A percentile compares a stretch with the other conserved stretches of the same genome.
phyloP scores from a whole-genome alignment of 2,329 filamentous ascomycete species.

The Neopestalotiopsis sp. region DNA sequence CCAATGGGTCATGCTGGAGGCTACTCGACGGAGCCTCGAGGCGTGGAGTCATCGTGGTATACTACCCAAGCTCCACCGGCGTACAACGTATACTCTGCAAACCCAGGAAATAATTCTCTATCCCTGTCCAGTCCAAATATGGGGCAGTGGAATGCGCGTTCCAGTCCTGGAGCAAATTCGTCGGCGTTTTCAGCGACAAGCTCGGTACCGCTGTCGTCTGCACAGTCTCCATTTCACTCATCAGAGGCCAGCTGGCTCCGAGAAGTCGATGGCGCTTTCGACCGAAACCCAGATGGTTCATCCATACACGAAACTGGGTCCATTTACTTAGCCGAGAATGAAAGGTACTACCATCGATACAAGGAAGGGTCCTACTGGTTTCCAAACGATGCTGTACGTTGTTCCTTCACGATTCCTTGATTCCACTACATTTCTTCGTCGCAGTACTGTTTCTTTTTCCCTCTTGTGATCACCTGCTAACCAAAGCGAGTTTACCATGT shows the following conservation, averaged over 20 bases:
- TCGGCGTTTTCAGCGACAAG: neutral
- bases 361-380: neutral
- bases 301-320: neutral
- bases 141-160: neutral
- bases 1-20: neutral
- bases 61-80: neutral
- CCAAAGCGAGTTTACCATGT: neutral
- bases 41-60: neutral
- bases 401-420: neutral
- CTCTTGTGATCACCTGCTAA: too few relatives aligned
- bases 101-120: neutral
- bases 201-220: neutral
- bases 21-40: neutral
- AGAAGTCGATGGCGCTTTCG: neutral
- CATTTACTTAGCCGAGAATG: constrained; percentile 4
- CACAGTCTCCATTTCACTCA: neutral
- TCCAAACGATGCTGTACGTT: neutral
- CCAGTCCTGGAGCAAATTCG: neutral
- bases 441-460: neutral
- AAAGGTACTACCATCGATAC: constrained; percentile 1
- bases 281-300: neutral
- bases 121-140: neutral
- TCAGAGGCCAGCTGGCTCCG: neutral
- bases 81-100: neutral
- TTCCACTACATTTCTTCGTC: neutral